Evolutionary conservation across 1,284 basidiomycete species (phyloP).

Genomic region (Lignosus rhinocerotis): DNA sequence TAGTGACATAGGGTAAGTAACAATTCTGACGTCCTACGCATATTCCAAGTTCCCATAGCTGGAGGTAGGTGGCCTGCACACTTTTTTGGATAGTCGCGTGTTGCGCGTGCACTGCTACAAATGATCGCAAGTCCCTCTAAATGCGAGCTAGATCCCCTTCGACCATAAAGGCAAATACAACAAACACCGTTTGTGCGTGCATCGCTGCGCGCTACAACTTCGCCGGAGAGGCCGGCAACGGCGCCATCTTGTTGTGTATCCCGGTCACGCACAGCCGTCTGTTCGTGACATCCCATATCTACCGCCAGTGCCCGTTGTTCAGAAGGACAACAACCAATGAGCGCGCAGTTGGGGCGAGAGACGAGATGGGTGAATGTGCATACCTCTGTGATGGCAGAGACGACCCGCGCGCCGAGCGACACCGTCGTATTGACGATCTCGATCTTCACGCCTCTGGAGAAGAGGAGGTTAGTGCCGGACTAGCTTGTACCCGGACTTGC

Average conservation of each 20-base stretch:
- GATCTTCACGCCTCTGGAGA: slow-evolving; percentile 13
- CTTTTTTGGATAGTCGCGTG: too few relatives aligned
- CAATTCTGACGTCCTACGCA: too few relatives aligned
- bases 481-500: too few relatives aligned
- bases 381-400: slow-evolving; percentile 19
- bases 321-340: neutral
- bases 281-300: slow-evolving; percentile 41
- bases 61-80: too few relatives aligned
- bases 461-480: neutral
- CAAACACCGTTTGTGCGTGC: too few relatives aligned
- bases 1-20: too few relatives aligned
- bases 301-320: neutral
- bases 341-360: neutral
- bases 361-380: neutral
- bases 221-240: slow-evolving; percentile 28
- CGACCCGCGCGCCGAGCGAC: slow-evolving; percentile 15
- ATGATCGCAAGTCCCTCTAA: too few relatives aligned
- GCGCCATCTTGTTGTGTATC: slow-evolving; percentile 39
- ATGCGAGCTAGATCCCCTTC: too few relatives aligned
- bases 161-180: too few relatives aligned
- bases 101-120: too few relatives aligned
- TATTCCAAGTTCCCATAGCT: too few relatives aligned
- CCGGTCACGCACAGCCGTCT: slow-evolving; percentile 37
- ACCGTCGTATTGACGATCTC: slow-evolving; percentile 17
- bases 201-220: neutral